A percentile compares a stretch with the other conserved stretches of the same genome.
These are phyloP conservation scores for Linum usitatissimum DNA, from an alignment of 345 rosid species.

Conservation along the genomic window DNA sequence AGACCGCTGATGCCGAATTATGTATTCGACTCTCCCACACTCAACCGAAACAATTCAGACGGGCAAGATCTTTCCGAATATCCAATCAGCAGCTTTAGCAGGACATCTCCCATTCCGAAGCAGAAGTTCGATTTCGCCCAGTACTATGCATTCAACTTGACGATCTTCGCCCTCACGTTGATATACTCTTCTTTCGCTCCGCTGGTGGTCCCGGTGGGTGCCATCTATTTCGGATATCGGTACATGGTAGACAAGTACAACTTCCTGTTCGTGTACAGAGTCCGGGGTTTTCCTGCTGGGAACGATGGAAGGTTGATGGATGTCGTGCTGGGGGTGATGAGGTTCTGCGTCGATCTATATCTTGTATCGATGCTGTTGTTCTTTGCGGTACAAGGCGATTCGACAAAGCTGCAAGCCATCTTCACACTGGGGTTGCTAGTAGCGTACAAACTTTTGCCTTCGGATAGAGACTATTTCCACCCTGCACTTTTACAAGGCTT, in stretches of 20 bases:
- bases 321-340: conserved; percentile 66
- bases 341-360: conserved; percentile 82
- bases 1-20: conserved; percentile 61
- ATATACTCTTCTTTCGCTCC: conserved; percentile 91
- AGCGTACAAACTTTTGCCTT: conserved; percentile 76
- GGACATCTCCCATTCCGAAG: conserved; percentile 84
- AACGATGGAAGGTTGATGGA: conserved; percentile 98
- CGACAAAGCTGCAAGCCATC: conserved; percentile 91
- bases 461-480: conserved; percentile 48
- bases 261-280: conserved; percentile 87
- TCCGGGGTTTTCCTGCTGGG: conserved; percentile 88
- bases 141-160: conserved; percentile 88
- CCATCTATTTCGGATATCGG: conserved; percentile 86
- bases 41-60: conserved; percentile 30
- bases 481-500: conserved; percentile 65
- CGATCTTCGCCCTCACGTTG: conserved; percentile 85
- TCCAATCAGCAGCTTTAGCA: conserved; percentile 67
- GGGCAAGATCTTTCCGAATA: conserved; percentile 74
- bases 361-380: conserved; percentile 74
- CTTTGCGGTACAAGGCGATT: conserved; percentile 88
- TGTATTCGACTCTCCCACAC: conserved; percentile 52
- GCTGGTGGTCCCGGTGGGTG: conserved; percentile 87
- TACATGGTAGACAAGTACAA: conserved; percentile 94
- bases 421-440: conserved; percentile 79
- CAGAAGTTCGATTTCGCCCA: conserved; percentile 95